Conservation (phyloP, 1,284 basidiomycete species). For the Marasmius sp. region DNA sequence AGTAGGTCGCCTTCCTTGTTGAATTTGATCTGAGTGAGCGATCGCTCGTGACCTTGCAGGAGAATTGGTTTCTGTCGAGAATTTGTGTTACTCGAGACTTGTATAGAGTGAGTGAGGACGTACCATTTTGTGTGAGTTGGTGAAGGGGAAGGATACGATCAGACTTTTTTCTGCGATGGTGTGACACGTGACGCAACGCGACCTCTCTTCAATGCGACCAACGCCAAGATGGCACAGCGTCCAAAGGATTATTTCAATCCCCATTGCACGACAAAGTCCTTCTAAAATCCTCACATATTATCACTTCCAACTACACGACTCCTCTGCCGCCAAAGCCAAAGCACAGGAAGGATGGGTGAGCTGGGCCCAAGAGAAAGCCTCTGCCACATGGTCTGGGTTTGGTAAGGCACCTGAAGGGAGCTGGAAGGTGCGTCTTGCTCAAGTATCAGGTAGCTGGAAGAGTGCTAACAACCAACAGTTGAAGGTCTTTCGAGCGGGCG, state of each 20-base stretch:
- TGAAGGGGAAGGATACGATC: neutral
- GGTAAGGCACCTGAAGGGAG: constrained; percentile 60
- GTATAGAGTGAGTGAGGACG: neutral
- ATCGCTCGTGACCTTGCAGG: constrained; percentile 82
- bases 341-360: constrained; percentile 40
- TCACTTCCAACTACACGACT: constrained; percentile 38
- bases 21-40: constrained; percentile 96
- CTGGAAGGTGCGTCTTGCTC: constrained; percentile 57
- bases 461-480: constrained; percentile 36
- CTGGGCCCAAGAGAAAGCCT: constrained; percentile 50
- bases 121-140: constrained; percentile 8
- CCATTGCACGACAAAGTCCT: constrained; percentile 30
- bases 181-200: neutral
- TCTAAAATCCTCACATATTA: constrained; percentile 34
- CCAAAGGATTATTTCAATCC: constrained; percentile 36
- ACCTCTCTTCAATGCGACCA: neutral
- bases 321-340: constrained; percentile 22
- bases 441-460: neutral
- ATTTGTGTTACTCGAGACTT: neutral
- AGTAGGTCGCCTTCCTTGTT: constrained; percentile 96
- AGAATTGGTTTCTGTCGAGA: constrained; percentile 16
- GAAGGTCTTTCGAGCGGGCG: constrained; percentile 59
- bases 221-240: neutral
- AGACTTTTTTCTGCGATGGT: neutral
- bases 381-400: constrained; percentile 59